These are phyloP conservation scores for Leccinum pseudoinsigne DNA, from an alignment of 1,284 basidiomycete genomes.

Conservation along the genomic window DNA sequence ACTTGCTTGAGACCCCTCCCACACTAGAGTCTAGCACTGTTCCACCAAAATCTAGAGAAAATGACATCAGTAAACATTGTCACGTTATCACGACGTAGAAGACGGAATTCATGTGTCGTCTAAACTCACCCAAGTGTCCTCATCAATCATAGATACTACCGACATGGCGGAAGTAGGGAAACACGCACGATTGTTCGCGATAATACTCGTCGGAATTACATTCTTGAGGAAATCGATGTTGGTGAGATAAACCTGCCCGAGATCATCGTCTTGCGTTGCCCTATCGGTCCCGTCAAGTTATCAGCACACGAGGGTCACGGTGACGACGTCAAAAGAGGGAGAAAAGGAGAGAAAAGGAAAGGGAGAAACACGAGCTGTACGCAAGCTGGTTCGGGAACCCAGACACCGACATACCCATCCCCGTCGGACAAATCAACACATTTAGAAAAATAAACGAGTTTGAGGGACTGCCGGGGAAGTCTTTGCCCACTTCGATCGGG, in stretches of 20 bases:
- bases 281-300: constrained; percentile 38
- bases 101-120: no score
- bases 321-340: no score
- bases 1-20: no score
- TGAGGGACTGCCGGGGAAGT: constrained; percentile 60
- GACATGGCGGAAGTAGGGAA: background rate
- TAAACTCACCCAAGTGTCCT: constrained; percentile 18
- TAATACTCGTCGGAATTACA: constrained; percentile 88
- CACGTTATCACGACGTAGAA: background rate
- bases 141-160: constrained; percentile 27
- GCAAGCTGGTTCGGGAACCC: constrained; percentile 84
- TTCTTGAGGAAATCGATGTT: constrained; percentile 73
- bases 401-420: no score
- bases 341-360: no score
- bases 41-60: background rate
- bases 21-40: background rate
- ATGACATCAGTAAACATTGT: background rate
- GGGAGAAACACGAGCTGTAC: constrained; percentile 47
- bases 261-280: constrained; percentile 93
- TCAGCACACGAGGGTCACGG: no score
- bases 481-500: constrained; percentile 91
- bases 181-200: constrained; percentile 73
- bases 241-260: constrained; percentile 85
- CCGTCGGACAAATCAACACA: constrained; percentile 85
- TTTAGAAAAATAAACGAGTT: constrained; percentile 92